Evolutionary conservation across 2,329 filamentous ascomycete genomes (phyloP).

Genomic region (Fusarium pseudoanthophilum): DNA sequence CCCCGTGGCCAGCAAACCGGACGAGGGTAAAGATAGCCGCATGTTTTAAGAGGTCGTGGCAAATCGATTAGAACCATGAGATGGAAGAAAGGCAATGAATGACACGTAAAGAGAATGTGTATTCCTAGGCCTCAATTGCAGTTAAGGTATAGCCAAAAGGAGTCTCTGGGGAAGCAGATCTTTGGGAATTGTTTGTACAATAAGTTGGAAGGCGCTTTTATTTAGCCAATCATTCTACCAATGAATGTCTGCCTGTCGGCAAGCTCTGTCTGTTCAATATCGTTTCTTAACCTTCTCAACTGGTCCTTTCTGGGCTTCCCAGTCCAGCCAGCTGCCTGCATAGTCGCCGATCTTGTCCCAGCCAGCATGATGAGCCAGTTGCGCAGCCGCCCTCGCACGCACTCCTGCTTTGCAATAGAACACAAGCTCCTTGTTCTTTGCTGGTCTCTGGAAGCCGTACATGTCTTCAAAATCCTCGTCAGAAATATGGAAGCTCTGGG

Average conservation of each 20-base stretch:
- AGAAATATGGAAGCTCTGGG: constrained; percentile 81
- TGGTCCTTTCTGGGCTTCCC: constrained; percentile 77
- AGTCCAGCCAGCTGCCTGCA: constrained; percentile 82
- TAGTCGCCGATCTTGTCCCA: constrained; percentile 80
- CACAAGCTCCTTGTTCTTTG: constrained; percentile 68
- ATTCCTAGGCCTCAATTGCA: constrained; percentile 2
- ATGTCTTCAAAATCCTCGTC: constrained; percentile 84
- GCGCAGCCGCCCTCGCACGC: constrained; percentile 79
- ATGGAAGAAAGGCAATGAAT: constrained; percentile 19
- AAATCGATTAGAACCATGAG: neutral
- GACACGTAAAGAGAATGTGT: constrained; percentile 31
- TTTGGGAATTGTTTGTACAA: constrained; percentile 37
- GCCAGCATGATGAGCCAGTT: constrained; percentile 79
- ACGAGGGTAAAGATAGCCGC: constrained; percentile 36
- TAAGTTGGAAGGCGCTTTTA: constrained; percentile 37
- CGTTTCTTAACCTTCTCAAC: constrained; percentile 45
- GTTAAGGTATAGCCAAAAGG: constrained; percentile 22
- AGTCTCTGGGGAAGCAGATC: constrained; percentile 20
- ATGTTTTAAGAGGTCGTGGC: constrained; percentile 29
- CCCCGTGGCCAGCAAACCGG: constrained; percentile 55
- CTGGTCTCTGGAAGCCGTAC: constrained; percentile 79
- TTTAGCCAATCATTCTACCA: constrained; percentile 16
- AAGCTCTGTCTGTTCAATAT: neutral
- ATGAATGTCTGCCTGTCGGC: neutral
- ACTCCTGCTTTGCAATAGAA: constrained; percentile 97